Percentiles rank a stretch among this genome's conserved stretches.
Evolutionary conservation across 352 stramenopile genomes (phyloP).

Genomic region (Halophytophthora batemanensis): DNA sequence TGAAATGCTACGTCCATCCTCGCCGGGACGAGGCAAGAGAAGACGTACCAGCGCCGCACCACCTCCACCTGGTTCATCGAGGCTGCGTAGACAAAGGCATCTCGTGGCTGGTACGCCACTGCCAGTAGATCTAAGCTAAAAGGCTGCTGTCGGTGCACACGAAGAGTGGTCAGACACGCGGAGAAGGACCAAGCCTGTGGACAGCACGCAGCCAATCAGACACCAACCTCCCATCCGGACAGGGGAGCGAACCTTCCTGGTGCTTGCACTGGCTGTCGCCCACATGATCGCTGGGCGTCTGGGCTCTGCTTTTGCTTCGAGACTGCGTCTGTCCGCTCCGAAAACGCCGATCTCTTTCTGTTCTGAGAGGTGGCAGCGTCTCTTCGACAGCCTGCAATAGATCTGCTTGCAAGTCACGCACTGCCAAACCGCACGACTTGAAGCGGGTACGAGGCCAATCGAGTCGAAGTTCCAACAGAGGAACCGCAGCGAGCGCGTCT

Average conservation of each 20-base stretch:
- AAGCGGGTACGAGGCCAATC: background rate
- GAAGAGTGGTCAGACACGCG: too few relatives aligned
- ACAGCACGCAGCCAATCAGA: too few relatives aligned
- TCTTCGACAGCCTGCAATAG: too few relatives aligned
- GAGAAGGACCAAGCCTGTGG: too few relatives aligned
- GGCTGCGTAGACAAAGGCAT: slow-evolving; percentile 66
- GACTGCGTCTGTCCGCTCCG: background rate
- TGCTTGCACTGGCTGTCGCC: background rate
- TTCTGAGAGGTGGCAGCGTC: background rate
- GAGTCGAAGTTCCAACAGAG: background rate
- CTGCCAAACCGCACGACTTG: too few relatives aligned
- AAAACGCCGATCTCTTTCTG: background rate
- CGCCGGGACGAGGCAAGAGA: background rate
- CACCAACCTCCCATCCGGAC: too few relatives aligned
- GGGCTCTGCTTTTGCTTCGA: background rate
- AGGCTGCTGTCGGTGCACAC: slow-evolving; percentile 9
- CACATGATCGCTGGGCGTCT: background rate
- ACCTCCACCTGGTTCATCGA: slow-evolving; percentile 67
- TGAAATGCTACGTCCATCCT: background rate
- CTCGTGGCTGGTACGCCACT: slow-evolving; percentile 32
- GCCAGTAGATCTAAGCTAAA: slow-evolving; percentile 39
- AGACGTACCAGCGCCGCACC: slow-evolving; percentile 41
- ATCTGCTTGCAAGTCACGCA: too few relatives aligned
- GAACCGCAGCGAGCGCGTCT: background rate
- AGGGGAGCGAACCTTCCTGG: background rate